Evolutionary conservation across 208 protist species (phyloP), one percentile per base, ranked within the genome.

Genomic region (Leptomonas pyrrhocoris): DNA sequence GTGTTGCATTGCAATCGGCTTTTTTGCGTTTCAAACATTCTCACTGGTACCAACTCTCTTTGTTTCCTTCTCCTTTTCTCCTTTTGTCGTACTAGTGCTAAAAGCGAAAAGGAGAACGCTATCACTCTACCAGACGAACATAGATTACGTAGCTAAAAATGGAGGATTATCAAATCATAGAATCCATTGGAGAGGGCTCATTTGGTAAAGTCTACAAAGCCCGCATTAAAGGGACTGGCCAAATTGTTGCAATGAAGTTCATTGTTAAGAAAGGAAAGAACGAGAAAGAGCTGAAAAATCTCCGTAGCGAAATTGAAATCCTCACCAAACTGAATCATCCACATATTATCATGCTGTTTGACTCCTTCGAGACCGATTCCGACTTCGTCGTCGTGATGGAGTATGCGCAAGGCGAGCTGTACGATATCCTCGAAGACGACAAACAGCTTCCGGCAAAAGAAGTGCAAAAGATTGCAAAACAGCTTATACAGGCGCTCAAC

Each of bases 181-280:
- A 98, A 46, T 83, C 97, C 23, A 98, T 99, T 54, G 98, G 98
- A 27, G 97, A 99, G 65, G 98, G 98, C 19, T 98, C 97, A 16
- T 99, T 99, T 88, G 98, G 98, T 19, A 99, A 98, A 71, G 98
- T 99, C n/a, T 99, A 97, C 84, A 98, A 97, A 68, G 97, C 92
- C 21, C 82, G 97, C 28, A 85, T 94, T 40, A 97, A 97, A 54
- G 88, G 84, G 38, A 98, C 94, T 13, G 92, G 94, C 1, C 90
- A 98, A 61, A 83, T 98, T 53, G 97, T 99, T n/a, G 98, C 98
- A n/a, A 96, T 99, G 77, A 99, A 99, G 78, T 98, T 98, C 64
- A 99, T 99, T 53, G 48, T 86, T 21, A 99, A 99, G 60, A 97
- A 90, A 31, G 93, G 94, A 1, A 98, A 98, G 77, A 96, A 90